These are phyloP conservation scores for Ajuga reptans DNA, from an alignment of 305 asterid species.

Conservation along the genomic window DNA sequence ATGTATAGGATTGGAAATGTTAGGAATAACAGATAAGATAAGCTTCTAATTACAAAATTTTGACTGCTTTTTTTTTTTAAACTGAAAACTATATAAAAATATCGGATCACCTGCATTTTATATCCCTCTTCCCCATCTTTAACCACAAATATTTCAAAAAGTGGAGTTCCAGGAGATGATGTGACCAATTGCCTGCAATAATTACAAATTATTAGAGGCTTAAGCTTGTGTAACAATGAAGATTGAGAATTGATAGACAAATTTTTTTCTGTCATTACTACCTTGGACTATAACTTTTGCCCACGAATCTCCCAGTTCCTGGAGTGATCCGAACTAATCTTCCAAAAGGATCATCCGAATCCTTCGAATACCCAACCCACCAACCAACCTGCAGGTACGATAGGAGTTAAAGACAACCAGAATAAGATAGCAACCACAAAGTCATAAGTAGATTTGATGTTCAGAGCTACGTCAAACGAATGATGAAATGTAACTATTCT, in stretches of 20 bases:
- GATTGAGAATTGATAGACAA: neutral
- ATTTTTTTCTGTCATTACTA: slow-evolving; percentile 25
- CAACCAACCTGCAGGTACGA: slow-evolving; percentile 70
- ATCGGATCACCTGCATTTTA: slow-evolving; percentile 64
- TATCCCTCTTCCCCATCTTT: slow-evolving; percentile 60
- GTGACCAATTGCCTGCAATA: slow-evolving; percentile 71
- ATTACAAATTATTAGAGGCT: slow-evolving; percentile 20
- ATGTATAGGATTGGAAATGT: neutral
- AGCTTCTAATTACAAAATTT: neutral
- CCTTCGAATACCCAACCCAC: slow-evolving; percentile 96
- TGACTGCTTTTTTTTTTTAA: neutral
- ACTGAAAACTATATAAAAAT: neutral
- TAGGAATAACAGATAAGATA: neutral
- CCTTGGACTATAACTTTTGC: slow-evolving; percentile 91
- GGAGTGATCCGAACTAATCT: slow-evolving; percentile 75
- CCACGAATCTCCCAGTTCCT: slow-evolving; percentile 81
- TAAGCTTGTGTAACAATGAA: slow-evolving; percentile 1
- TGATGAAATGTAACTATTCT: neutral
- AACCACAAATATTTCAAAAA: slow-evolving; percentile 83
- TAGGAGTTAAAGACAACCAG: slow-evolving; percentile 10
- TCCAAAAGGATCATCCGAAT: slow-evolving; percentile 86
- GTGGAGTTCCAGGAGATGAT: slow-evolving; percentile 89
- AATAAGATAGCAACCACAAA: neutral
- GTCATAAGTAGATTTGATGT: neutral
- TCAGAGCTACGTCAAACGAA: neutral